A percentile compares a stretch with the other conserved stretches of the same genome.
Evolutionary conservation across 1,284 basidiomycete genomes (phyloP).

Genomic region (Cutaneotrichosporon dermatis): DNA sequence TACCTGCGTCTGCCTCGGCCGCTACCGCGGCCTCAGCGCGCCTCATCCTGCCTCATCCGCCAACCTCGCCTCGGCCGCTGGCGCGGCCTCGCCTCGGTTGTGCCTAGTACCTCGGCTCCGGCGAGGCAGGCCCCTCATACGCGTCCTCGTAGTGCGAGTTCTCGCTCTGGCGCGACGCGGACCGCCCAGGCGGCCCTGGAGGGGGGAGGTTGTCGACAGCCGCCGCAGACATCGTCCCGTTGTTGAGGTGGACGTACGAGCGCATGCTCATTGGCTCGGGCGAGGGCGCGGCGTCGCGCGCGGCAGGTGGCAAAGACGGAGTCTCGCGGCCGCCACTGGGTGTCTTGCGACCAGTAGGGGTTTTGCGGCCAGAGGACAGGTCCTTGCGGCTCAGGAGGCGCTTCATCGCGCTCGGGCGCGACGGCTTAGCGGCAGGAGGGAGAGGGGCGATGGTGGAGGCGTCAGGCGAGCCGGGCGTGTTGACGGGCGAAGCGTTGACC

Average conservation of each 20-base stretch:
- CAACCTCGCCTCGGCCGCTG: no score
- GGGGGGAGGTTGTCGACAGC: slow-evolving; percentile 33
- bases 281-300: slow-evolving; percentile 1
- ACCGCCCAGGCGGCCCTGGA: slow-evolving; percentile 16
- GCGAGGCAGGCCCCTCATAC: not conserved
- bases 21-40: no score
- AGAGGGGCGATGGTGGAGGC: no score
- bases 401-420: slow-evolving; percentile 18
- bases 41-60: no score
- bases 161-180: not conserved
- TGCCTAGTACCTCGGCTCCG: no score
- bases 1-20: no score
- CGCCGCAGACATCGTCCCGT: slow-evolving; percentile 31
- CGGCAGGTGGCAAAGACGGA: no score
- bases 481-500: slow-evolving; percentile 18
- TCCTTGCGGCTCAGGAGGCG: slow-evolving; percentile 27
- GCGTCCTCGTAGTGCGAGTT: slow-evolving; percentile 4
- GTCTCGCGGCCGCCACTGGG: not conserved
- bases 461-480: slow-evolving; percentile 4
- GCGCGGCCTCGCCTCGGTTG: no score
- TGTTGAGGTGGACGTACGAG: slow-evolving; percentile 37
- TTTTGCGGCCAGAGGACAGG: not conserved
- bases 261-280: slow-evolving; percentile 31
- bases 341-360: not conserved
- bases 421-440: slow-evolving; percentile 6